These are phyloP conservation scores for Geotrichum siamense DNA, from an alignment of 1,139 yeast species.

Conservation along the genomic window DNA sequence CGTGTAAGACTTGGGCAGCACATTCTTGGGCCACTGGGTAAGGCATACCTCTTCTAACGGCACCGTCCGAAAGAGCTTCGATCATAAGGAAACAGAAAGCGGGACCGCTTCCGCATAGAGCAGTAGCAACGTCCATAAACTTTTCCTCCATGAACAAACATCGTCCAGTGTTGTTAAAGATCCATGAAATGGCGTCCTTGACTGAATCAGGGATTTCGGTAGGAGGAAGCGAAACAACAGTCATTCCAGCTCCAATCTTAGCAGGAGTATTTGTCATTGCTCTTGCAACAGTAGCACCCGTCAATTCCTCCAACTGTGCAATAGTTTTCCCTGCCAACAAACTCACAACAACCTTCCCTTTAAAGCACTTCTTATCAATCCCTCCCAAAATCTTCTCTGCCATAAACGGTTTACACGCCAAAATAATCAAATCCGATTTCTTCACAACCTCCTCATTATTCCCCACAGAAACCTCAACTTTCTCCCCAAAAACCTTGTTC, in stretches of 20 bases:
- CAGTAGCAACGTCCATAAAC: slow-evolving; percentile 94
- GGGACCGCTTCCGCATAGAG: slow-evolving; percentile 94
- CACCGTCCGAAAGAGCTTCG: slow-evolving; percentile 92
- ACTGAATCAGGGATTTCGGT: slow-evolving; percentile 43
- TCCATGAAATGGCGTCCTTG: slow-evolving; percentile 48
- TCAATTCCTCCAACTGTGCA: slow-evolving; percentile 50
- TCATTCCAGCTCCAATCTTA: slow-evolving; percentile 82
- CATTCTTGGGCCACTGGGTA: slow-evolving; percentile 74
- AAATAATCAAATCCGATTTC: slow-evolving; percentile 59
- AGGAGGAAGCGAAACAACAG: slow-evolving; percentile 52
- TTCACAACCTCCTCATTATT: slow-evolving; percentile 52
- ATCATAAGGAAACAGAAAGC: slow-evolving; percentile 86
- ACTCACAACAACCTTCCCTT: slow-evolving; percentile 64
- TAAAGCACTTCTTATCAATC: slow-evolving; percentile 39
- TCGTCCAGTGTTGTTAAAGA: slow-evolving; percentile 51
- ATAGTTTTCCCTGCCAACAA: slow-evolving; percentile 91
- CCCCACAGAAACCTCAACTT: slow-evolving; percentile 51
- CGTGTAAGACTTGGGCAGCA: slow-evolving; percentile 94
- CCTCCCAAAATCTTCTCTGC: slow-evolving; percentile 49
- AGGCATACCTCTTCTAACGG: slow-evolving; percentile 91
- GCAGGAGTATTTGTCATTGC: slow-evolving; percentile 99
- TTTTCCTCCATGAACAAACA: slow-evolving; percentile 47
- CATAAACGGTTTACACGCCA: slow-evolving; percentile 84
- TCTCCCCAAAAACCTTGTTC: slow-evolving; percentile 40
- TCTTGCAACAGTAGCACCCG: slow-evolving; percentile 56